Conservation (phyloP, 139 green algal species). For the Astrephomene gubernaculifera region DNA sequence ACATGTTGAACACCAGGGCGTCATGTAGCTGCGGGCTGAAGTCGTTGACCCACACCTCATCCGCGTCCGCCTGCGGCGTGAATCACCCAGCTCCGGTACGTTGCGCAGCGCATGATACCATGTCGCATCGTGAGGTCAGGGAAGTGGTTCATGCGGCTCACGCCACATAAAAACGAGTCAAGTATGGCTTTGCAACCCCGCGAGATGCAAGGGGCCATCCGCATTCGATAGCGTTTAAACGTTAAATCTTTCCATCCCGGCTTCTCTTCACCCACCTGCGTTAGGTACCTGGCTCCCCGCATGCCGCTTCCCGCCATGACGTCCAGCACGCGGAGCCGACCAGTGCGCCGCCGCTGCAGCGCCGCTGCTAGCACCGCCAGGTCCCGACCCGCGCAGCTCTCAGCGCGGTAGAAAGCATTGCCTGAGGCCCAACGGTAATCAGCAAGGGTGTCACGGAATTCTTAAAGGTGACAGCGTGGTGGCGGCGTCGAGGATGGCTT, state of each 20-base stretch:
- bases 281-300: constrained; percentile 68
- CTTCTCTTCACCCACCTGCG: no score
- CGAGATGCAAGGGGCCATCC: no score
- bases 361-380: constrained; percentile 69
- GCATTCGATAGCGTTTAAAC: no score
- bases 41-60: constrained; percentile 82
- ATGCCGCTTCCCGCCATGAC: constrained; percentile 72
- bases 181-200: no score
- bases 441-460: background rate
- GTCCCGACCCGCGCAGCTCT: constrained; percentile 71
- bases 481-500: no score
- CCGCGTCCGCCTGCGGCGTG: constrained; percentile 63
- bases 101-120: no score
- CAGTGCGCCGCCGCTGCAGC: constrained; percentile 43
- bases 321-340: constrained; percentile 69
- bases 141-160: no score
- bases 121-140: no score
- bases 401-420: constrained; percentile 68
- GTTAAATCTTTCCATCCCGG: no score
- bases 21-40: constrained; percentile 50
- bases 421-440: constrained; percentile 16
- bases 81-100: no score
- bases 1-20: constrained; percentile 64
- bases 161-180: no score
- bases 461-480: background rate